Evolutionary conservation across 495 filamentous ascomycete genomes (phyloP).

Genomic region (Penicillium roqueforti): DNA sequence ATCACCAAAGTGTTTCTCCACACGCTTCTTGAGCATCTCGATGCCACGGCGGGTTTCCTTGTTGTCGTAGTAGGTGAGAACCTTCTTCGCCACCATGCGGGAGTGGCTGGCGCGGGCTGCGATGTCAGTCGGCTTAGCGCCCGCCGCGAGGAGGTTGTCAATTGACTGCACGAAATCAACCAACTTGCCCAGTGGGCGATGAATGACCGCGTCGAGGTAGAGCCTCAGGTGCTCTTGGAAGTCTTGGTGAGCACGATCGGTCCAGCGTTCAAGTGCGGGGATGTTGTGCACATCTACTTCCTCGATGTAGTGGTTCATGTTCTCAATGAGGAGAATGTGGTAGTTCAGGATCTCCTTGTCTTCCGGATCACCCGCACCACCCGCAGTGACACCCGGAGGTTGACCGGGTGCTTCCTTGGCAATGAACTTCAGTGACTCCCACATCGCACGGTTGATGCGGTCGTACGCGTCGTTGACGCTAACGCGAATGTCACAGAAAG

Average conservation of each 20-base stretch:
- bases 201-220: slow-evolving; percentile 83
- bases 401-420: slow-evolving; percentile 81
- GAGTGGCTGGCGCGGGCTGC: slow-evolving; percentile 74
- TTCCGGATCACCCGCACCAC: slow-evolving; percentile 65
- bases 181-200: slow-evolving; percentile 82
- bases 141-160: slow-evolving; percentile 58
- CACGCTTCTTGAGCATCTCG: slow-evolving; percentile 78
- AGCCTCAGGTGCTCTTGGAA: slow-evolving; percentile 82
- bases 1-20: slow-evolving; percentile 95
- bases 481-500: slow-evolving; percentile 60
- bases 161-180: slow-evolving; percentile 85
- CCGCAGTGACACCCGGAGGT: slow-evolving; percentile 45
- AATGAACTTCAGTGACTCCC: slow-evolving; percentile 92
- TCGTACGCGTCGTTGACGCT: slow-evolving; percentile 84
- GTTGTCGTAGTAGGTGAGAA: slow-evolving; percentile 70
- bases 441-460: slow-evolving; percentile 91
- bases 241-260: slow-evolving; percentile 67
- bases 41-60: slow-evolving; percentile 82
- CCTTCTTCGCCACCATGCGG: slow-evolving; percentile 75
- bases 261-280: slow-evolving; percentile 76
- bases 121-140: slow-evolving; percentile 46
- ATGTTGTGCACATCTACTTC: slow-evolving; percentile 76
- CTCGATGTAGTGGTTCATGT: slow-evolving; percentile 96
- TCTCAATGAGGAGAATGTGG: slow-evolving; percentile 94
- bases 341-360: slow-evolving; percentile 96